Evolutionary conservation across 768 basidiomycete genomes (phyloP), one percentile per base, ranked within the genome.

Genomic region (Cyathus striatus): DNA sequence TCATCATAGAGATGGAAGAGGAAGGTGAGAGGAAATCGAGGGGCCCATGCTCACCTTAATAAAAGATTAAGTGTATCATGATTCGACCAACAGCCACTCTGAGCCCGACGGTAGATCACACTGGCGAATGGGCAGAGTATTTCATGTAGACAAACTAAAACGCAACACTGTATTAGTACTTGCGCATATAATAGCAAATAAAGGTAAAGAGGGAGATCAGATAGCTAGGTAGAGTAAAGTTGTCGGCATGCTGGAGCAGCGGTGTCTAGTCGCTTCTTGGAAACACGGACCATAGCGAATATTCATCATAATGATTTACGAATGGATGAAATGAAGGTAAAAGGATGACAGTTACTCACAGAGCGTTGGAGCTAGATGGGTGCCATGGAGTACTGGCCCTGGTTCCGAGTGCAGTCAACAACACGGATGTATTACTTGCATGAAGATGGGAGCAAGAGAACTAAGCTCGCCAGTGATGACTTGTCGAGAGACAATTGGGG

Each of bases 281-380:
- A 87, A 90, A 90, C 88, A 90, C 89, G 89, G 88, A 91, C 89
- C 90, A 90, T 86, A 86, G 86, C 86, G 61, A 51, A 60, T 49
- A 64, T 64, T 88, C 86, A 87, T 90, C 83, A 75, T 53, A 57
- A 49, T 46, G 38, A 46, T n/a, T n/a, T n/a, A 52, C 44, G 45
- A 48, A 51, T 27, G 38, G 25, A 30, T 9, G 21, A 37, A 37
- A 37, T 14, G 21, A n/a, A n/a, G n/a, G n/a, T n/a, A n/a, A n/a
- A n/a, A n/a, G n/a, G n/a, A n/a, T n/a, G n/a, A n/a, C n/a, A n/a
- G n/a, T n/a, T n/a, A n/a, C n/a, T n/a, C n/a, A n/a, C n/a, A n/a
- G n/a, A n/a, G n/a, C n/a, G n/a, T n/a, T n/a, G n/a, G n/a, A n/a
- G n/a, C n/a, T n/a, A n/a, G n/a, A n/a, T n/a, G n/a, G n/a, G n/a